Conservation (phyloP, 495 filamentous ascomycete species). For the Astrothelium subdiscretum region DNA sequence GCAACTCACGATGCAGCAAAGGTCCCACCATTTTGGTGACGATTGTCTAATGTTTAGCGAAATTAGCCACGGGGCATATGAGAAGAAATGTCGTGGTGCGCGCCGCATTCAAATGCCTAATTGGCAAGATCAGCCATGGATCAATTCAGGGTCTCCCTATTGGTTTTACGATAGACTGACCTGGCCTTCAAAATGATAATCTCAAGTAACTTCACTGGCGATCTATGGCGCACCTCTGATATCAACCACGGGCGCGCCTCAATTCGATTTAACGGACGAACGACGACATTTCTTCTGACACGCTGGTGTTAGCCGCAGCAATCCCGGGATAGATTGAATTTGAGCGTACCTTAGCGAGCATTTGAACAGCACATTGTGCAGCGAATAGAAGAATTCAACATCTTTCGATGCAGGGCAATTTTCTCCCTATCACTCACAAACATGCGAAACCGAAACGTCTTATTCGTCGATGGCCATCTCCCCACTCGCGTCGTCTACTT, state of each 20-base stretch:
- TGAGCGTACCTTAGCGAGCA: background rate
- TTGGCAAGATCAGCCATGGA: background rate
- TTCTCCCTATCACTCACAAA: background rate
- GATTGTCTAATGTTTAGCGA: background rate
- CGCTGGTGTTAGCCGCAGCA: too few relatives aligned
- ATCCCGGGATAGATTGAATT: too few relatives aligned
- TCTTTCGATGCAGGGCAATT: background rate
- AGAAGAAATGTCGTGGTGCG: too few relatives aligned
- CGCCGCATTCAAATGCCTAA: too few relatives aligned
- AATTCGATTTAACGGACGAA: too few relatives aligned
- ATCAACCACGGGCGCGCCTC: too few relatives aligned
- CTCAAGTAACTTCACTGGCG: too few relatives aligned
- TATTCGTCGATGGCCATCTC: conserved; percentile 1
- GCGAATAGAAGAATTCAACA: background rate
- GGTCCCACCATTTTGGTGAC: background rate
- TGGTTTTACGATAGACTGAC: too few relatives aligned
- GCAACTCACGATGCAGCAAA: background rate
- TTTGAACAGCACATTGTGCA: background rate
- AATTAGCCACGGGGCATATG: too few relatives aligned
- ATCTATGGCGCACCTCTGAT: too few relatives aligned
- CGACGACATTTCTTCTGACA: too few relatives aligned
- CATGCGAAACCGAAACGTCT: background rate
- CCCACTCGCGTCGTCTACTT: background rate
- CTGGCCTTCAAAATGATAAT: too few relatives aligned
- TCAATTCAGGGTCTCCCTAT: background rate